Percentiles rank a stretch among this genome's conserved stretches.
These are phyloP conservation scores for Trametes gibbosa DNA, from an alignment of 768 basidiomycete genomes.

Conservation along the genomic window DNA sequence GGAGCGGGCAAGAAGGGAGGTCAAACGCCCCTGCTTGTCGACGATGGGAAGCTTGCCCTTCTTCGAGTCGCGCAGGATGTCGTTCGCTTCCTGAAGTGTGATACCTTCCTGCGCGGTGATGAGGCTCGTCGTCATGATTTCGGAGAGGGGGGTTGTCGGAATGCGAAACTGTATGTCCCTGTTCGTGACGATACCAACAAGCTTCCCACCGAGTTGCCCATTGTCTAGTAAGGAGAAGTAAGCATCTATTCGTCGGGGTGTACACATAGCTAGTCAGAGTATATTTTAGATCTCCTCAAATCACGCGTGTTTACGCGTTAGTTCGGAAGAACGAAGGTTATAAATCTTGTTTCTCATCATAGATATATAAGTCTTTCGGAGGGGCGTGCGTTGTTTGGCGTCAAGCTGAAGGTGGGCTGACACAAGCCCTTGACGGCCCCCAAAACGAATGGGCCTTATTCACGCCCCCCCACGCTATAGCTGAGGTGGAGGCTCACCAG, in stretches of 20 bases:
- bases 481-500: slow-evolving; percentile 59
- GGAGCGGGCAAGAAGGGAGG: slow-evolving; percentile 89
- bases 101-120: slow-evolving; percentile 88
- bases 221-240: slow-evolving; percentile 53
- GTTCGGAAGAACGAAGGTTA: slow-evolving; percentile 92
- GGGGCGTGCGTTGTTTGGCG: neutral
- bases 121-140: slow-evolving; percentile 88
- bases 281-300: slow-evolving; percentile 52
- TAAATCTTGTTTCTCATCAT: slow-evolving; percentile 25
- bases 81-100: slow-evolving; percentile 88
- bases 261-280: slow-evolving; percentile 32
- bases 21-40: slow-evolving; percentile 61
- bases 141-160: slow-evolving; percentile 57
- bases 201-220: slow-evolving; percentile 83
- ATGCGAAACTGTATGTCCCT: slow-evolving; percentile 95
- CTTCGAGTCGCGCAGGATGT: slow-evolving; percentile 91
- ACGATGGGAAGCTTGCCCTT: slow-evolving; percentile 96
- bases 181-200: slow-evolving; percentile 94
- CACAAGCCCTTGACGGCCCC: neutral
- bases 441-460: neutral
- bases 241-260: too few species aligned
- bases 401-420: neutral
- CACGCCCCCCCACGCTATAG: slow-evolving; percentile 10
- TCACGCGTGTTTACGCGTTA: slow-evolving; percentile 68
- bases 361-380: neutral